Evolutionary conservation across 2,329 filamentous ascomycete genomes (phyloP).

Genomic region (Pseudocercospora eumusae): DNA sequence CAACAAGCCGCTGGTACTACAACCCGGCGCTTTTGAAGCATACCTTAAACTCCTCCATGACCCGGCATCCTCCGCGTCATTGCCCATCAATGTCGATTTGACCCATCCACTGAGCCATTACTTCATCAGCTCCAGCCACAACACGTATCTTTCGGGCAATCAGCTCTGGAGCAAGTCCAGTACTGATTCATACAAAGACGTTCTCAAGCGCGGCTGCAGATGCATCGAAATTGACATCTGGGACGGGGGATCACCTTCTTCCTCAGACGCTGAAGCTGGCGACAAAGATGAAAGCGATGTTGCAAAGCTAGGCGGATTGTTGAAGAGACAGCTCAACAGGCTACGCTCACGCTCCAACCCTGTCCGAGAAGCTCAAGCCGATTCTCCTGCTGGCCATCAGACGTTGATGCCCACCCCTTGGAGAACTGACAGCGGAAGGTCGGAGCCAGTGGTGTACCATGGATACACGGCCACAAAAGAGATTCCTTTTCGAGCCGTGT

Average conservation of each 20-base stretch:
- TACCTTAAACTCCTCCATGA: slow-evolving; percentile 48
- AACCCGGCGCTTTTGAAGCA: slow-evolving; percentile 38
- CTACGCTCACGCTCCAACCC: slow-evolving; percentile 29
- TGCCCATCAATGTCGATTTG: slow-evolving; percentile 32
- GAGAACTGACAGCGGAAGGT: slow-evolving; percentile 32
- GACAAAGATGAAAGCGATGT: slow-evolving; percentile 35
- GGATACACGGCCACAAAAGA: slow-evolving; percentile 78
- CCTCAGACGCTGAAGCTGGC: slow-evolving; percentile 39
- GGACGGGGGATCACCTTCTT: slow-evolving; percentile 65
- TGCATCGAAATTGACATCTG: slow-evolving; percentile 96
- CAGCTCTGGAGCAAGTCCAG: slow-evolving; percentile 78
- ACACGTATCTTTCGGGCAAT: slow-evolving; percentile 87
- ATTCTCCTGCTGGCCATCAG: slow-evolving; percentile 21
- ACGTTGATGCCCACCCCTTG: slow-evolving; percentile 34
- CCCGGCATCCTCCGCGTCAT: slow-evolving; percentile 23
- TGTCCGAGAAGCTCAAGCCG: slow-evolving; percentile 13
- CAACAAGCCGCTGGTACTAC: not conserved
- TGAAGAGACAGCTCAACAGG: slow-evolving; percentile 35
- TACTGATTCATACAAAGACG: slow-evolving; percentile 72
- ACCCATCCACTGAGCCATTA: slow-evolving; percentile 74
- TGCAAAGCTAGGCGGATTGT: slow-evolving; percentile 38
- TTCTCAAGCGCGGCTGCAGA: slow-evolving; percentile 72
- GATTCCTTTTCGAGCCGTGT: slow-evolving; percentile 86
- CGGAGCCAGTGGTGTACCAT: slow-evolving; percentile 39
- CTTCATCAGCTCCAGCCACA: slow-evolving; percentile 93